phyloP scores from a whole-genome alignment of 1,139 yeast genomes.

The Nakaseomyces delphensis region DNA sequence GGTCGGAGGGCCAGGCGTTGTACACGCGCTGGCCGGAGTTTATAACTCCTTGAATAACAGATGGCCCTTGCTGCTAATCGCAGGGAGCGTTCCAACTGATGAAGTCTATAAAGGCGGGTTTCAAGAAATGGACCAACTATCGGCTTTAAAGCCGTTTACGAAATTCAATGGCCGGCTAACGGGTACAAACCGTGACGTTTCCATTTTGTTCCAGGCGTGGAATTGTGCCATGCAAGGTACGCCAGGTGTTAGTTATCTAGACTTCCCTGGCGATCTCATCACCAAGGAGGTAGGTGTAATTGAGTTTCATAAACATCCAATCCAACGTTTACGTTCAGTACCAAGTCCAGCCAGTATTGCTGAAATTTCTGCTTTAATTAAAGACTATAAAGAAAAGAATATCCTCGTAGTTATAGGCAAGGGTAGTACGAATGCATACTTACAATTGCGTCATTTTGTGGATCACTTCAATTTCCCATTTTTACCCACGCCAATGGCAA shows the following conservation, averaged over 20 bases:
- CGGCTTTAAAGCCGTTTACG: constrained; percentile 38
- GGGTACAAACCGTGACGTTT: constrained; percentile 30
- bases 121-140: constrained; percentile 57
- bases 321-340: constrained; percentile 13
- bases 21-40: constrained; percentile 56
- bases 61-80: constrained; percentile 53
- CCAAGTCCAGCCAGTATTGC: constrained; percentile 37
- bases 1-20: constrained; percentile 64
- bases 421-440: constrained; percentile 45
- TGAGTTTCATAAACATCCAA: not conserved
- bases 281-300: constrained; percentile 8
- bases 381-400: constrained; percentile 32
- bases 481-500: constrained; percentile 66
- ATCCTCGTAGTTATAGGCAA: constrained; percentile 56
- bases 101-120: constrained; percentile 51
- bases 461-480: constrained; percentile 40
- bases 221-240: constrained; percentile 40
- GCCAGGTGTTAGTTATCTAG: constrained; percentile 53
- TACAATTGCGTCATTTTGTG: constrained; percentile 36
- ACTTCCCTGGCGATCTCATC: constrained; percentile 54
- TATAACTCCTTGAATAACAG: constrained; percentile 50
- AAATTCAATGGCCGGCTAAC: constrained; percentile 45
- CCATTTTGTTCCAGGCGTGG: constrained; percentile 41
- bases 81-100: constrained; percentile 41
- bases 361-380: constrained; percentile 31